Evolutionary conservation across 169 alveolate genomes (phyloP).

Genomic region (Eimeria sp.): DNA sequence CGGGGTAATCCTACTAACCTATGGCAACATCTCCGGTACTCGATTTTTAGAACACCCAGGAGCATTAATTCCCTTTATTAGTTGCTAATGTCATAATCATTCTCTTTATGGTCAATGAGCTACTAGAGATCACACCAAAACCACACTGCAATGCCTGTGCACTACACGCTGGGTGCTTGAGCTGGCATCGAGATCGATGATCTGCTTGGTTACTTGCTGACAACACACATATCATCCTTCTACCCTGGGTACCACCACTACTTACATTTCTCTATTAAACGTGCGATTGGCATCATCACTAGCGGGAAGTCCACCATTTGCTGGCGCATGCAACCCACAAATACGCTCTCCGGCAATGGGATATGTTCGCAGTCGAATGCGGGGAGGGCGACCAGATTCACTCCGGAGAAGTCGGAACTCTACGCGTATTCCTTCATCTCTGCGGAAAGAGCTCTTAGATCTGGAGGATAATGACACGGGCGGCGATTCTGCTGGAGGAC

Average conservation of each 20-base stretch:
- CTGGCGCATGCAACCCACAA: neutral
- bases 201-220: neutral
- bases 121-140: too few species aligned
- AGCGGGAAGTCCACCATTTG: neutral
- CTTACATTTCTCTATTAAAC: neutral
- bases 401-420: constrained; percentile 17
- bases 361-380: neutral
- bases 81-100: too few species aligned
- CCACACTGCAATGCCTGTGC: too few species aligned
- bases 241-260: neutral
- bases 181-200: neutral
- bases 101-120: too few species aligned
- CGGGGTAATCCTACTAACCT: too few species aligned
- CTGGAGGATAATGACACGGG: neutral
- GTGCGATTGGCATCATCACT: neutral
- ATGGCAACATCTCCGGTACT: too few species aligned
- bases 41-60: too few species aligned
- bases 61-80: too few species aligned
- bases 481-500: neutral
- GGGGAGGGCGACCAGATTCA: constrained; percentile 1
- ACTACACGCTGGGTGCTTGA: neutral
- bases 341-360: constrained; percentile 11
- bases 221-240: neutral
- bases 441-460: constrained; percentile 34
- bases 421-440: constrained; percentile 57